A percentile compares a stretch with the other conserved stretches of the same genome.
These are phyloP conservation scores for Fusarium torreyae DNA, from an alignment of 2,329 filamentous ascomycete genomes.

Conservation along the genomic window DNA sequence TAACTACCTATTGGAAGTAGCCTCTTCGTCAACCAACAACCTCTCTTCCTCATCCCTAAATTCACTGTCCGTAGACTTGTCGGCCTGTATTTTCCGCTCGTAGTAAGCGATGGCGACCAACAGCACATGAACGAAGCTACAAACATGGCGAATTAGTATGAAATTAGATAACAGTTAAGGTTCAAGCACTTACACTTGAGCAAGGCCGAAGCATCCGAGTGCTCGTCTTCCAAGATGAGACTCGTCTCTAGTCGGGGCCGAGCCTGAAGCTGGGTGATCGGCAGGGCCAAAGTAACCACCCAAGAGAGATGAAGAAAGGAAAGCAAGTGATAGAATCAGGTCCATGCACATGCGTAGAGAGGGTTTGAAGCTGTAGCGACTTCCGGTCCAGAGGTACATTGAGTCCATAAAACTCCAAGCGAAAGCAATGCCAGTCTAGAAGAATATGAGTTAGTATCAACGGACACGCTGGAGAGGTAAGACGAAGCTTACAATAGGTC, in stretches of 20 bases:
- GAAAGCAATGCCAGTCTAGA: slow-evolving; percentile 15
- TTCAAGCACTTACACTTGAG: slow-evolving; percentile 27
- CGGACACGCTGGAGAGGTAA: too few relatives aligned
- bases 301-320: slow-evolving; percentile 4
- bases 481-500: slow-evolving; percentile 16
- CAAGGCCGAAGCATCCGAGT: slow-evolving; percentile 30
- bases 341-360: slow-evolving; percentile 9
- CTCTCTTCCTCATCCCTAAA: slow-evolving; percentile 24
- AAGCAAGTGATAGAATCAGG: background rate
- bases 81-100: slow-evolving; percentile 14
- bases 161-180: too few relatives aligned
- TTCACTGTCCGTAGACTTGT: background rate
- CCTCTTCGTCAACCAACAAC: slow-evolving; percentile 3
- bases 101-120: slow-evolving; percentile 24
- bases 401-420: slow-evolving; percentile 19
- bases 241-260: slow-evolving; percentile 28
- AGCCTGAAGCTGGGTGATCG: slow-evolving; percentile 10
- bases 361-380: slow-evolving; percentile 6
- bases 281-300: slow-evolving; percentile 13
- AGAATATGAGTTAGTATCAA: background rate
- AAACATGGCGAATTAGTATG: background rate
- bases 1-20: background rate
- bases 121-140: slow-evolving; percentile 21
- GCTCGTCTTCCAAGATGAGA: slow-evolving; percentile 24
- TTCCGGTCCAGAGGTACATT: slow-evolving; percentile 17